phyloP scores from a whole-genome alignment of 1,284 basidiomycete genomes.

The Fomitiporia mediterranea region DNA sequence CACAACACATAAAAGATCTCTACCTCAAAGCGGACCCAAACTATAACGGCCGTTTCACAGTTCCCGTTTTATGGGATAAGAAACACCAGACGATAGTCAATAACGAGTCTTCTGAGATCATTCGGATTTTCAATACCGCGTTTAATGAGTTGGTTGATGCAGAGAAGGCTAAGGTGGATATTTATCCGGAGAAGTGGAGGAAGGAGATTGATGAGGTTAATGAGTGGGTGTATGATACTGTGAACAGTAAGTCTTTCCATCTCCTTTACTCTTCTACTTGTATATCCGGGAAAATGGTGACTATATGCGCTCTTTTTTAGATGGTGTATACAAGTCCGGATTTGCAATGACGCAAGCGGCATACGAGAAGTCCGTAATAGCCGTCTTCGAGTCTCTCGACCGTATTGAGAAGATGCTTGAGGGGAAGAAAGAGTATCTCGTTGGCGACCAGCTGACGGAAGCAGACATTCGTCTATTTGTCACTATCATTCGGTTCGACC shows the following conservation, averaged over 20 bases:
- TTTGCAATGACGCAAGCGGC: conserved; percentile 56
- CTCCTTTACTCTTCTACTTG: neutral
- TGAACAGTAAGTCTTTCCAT: conserved; percentile 34
- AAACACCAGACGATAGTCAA: conserved; percentile 87
- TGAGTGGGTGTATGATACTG: conserved; percentile 49
- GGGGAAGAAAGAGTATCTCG: conserved; percentile 46
- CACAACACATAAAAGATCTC: conserved; percentile 78
- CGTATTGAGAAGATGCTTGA: conserved; percentile 45
- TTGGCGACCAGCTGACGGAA: conserved; percentile 53
- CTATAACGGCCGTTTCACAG: conserved; percentile 76
- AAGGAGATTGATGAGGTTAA: conserved; percentile 78
- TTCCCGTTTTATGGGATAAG: conserved; percentile 96
- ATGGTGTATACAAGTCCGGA: conserved; percentile 49
- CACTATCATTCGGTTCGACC: conserved; percentile 50
- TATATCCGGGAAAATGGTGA: neutral
- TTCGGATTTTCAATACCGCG: conserved; percentile 84
- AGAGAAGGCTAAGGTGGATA: conserved; percentile 63
- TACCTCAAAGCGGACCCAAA: conserved; percentile 76
- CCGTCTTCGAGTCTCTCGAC: conserved; percentile 44
- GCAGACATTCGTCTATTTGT: conserved; percentile 57
- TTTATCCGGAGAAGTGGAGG: conserved; percentile 73
- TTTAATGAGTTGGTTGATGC: conserved; percentile 72
- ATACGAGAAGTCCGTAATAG: conserved; percentile 44
- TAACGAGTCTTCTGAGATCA: conserved; percentile 93
- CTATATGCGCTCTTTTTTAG: conserved; percentile 19